A percentile compares a stretch with the other conserved stretches of the same genome.
phyloP scores from a whole-genome alignment of 192 early-diverging fungal species.

The Backusella westeae region DNA sequence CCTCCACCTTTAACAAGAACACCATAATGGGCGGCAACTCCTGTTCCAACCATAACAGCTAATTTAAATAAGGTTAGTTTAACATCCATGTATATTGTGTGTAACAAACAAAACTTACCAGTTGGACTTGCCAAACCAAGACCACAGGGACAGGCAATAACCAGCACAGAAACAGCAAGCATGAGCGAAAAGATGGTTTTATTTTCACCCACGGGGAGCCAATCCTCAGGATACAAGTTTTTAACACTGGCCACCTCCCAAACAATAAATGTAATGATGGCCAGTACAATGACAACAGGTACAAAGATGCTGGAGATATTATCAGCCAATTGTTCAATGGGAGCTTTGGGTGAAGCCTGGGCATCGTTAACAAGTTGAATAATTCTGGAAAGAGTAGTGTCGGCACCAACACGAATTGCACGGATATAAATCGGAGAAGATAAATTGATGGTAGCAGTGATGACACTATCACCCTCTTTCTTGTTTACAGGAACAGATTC shows the following conservation, averaged over 20 bases:
- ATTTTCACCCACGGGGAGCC: constrained; percentile 46
- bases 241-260: constrained; percentile 48
- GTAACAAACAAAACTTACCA: constrained; percentile 10
- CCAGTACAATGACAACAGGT: constrained; percentile 57
- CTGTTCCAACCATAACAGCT: constrained; percentile 75
- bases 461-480: constrained; percentile 43
- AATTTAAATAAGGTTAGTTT: constrained; percentile 7
- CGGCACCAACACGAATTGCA: constrained; percentile 58
- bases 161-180: constrained; percentile 60
- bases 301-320: constrained; percentile 62
- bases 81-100: not conserved
- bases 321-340: constrained; percentile 65
- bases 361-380: constrained; percentile 66
- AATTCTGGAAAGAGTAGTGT: constrained; percentile 63
- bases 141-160: constrained; percentile 75
- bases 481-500: constrained; percentile 72
- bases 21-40: constrained; percentile 62
- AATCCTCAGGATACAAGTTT: constrained; percentile 34
- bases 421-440: constrained; percentile 57
- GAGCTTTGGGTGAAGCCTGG: constrained; percentile 59
- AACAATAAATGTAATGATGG: constrained; percentile 52
- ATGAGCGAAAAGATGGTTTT: constrained; percentile 49
- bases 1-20: constrained; percentile 77
- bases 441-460: constrained; percentile 68
- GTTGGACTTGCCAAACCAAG: constrained; percentile 69